A percentile compares a stretch with the other conserved stretches of the same genome.
Evolutionary conservation across 1,284 basidiomycete genomes (phyloP).

Genomic region (Sporisorium sorghi): DNA sequence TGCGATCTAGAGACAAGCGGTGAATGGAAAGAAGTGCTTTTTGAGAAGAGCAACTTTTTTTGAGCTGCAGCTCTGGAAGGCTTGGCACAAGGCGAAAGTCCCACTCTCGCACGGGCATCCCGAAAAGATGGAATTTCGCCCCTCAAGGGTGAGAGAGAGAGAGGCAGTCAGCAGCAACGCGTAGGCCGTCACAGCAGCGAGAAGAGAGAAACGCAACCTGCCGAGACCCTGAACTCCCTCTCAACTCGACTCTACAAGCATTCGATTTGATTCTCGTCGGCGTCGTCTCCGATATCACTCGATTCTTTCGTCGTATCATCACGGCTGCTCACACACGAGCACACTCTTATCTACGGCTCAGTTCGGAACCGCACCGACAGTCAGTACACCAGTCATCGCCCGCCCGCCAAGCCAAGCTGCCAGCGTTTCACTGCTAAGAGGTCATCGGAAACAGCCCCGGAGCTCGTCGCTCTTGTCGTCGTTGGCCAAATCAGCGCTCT

Average conservation of each 20-base stretch:
- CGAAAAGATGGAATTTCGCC: constrained; percentile 1
- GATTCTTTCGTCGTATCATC: background rate
- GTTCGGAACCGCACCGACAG: background rate
- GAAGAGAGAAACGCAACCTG: background rate
- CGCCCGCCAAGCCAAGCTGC: too few species aligned
- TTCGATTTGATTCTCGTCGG: constrained; percentile 2
- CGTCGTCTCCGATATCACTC: constrained; percentile 1
- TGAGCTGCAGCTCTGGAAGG: background rate
- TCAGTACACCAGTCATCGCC: background rate
- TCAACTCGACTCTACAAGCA: too few species aligned
- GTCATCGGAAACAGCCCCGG: background rate
- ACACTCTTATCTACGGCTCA: background rate
- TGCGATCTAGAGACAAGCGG: background rate
- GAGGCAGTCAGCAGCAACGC: background rate
- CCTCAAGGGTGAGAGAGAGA: background rate
- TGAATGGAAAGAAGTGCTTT: background rate
- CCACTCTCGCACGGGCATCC: constrained; percentile 15
- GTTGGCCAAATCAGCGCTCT: background rate
- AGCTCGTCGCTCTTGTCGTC: background rate
- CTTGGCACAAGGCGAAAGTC: background rate
- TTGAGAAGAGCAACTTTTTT: too few species aligned
- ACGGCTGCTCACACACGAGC: background rate
- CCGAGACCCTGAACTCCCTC: background rate
- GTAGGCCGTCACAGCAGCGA: background rate
- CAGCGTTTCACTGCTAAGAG: too few species aligned